Base-by-base conservation (phyloP, 495 filamentous ascomycete genomes). In the Hyaloscypha hepaticicola region DNA sequence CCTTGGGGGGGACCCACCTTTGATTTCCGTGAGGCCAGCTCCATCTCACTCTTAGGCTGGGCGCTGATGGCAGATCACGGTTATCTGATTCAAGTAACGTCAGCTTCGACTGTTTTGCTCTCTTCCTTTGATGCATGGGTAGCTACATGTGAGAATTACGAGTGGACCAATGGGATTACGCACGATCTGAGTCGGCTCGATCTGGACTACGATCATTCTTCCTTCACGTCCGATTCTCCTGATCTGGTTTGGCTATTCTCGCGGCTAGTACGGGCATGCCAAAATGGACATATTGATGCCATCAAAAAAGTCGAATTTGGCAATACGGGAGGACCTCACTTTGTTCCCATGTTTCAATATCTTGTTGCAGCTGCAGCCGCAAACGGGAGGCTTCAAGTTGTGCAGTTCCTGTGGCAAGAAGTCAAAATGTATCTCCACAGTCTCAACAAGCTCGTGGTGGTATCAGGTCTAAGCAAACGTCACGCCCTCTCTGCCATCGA, bases 31-130 rank as follows among this genome's bases (percentile, higher is more conserved):
- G 33, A 41, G 21, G 6, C 27, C 33, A 38, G 11, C 28, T 45
- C n/a, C n/a, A 55, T 29, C 9, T 14, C n/a, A 31, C 25, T 58
- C 7, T 16, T 64, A 16, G 55, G 41, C 14, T 64, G 62, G 62
- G 62, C 62, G 6, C 52, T 64, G 21, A 51, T 58, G 25, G 26
- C 53, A 24, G 58, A 64, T 53, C 62, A 64, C 45, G 4, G 19
- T 14, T 58, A 48, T 19, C 28, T 64, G 24, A 50, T 64, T n/a
- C 5, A 58, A 28, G 33, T 33, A 3, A 8, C n/a, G 2, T 51
- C 24, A 1, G 9, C 8, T 26, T 5, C 22, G 5, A 25, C 25
- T 26, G 6, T 16, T 1, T 24, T 53, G 22, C 48, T 16, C 9
- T 50, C 48, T 50, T 6, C 22, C 48, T 12, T 12, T 8, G 16